These are phyloP conservation scores for Debaryomyces maramus DNA, from an alignment of 805 yeast genomes.

Conservation along the genomic window DNA sequence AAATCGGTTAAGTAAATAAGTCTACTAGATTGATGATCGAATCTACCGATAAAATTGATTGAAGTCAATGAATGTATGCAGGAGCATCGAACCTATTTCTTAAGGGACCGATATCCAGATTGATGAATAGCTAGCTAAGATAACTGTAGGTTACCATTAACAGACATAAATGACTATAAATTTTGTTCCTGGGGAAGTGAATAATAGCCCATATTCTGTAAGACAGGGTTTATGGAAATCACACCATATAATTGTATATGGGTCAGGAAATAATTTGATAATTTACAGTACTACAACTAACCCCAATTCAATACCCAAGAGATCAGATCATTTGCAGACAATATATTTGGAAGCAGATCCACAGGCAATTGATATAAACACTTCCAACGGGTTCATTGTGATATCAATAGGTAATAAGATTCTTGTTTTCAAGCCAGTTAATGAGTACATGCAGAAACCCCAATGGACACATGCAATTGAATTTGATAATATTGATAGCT, in stretches of 20 bases:
- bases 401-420: slow-evolving; percentile 48
- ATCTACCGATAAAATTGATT: no score
- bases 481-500: slow-evolving; percentile 14
- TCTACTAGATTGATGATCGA: neutral
- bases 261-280: slow-evolving; percentile 86
- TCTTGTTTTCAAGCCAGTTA: slow-evolving; percentile 55
- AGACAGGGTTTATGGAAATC: slow-evolving; percentile 66
- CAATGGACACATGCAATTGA: slow-evolving; percentile 45
- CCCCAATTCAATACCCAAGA: slow-evolving; percentile 5
- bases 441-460: slow-evolving; percentile 44
- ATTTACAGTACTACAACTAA: slow-evolving; percentile 26
- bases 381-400: slow-evolving; percentile 58
- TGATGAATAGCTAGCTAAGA: no score
- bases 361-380: slow-evolving; percentile 61
- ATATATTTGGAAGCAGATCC: slow-evolving; percentile 70
- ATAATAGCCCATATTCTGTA: slow-evolving; percentile 52
- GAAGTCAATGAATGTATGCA: no score
- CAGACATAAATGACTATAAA: slow-evolving; percentile 52
- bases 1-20: neutral
- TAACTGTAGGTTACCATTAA: no score
- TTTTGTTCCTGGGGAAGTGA: slow-evolving; percentile 86
- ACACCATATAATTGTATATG: slow-evolving; percentile 66
- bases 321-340: slow-evolving; percentile 61
- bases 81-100: no score
- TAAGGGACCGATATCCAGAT: no score